Evolutionary conservation across 176 grass and related monocot genomes (phyloP).

Genomic region (Musa troglodytarum): DNA sequence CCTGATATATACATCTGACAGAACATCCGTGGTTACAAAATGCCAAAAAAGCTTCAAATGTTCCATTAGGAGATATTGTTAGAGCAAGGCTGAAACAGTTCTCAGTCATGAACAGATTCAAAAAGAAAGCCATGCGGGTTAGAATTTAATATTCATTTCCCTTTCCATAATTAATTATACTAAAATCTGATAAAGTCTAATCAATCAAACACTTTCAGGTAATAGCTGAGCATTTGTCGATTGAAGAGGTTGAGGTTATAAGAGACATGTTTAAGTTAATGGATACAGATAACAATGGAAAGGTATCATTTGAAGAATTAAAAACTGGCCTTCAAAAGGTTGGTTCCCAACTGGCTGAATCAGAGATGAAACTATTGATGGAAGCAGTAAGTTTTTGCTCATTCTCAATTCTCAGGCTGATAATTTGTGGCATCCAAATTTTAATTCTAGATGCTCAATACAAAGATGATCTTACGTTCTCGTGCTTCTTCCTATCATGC

Average conservation of each 20-base stretch:
- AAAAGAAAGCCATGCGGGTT: conserved; percentile 93
- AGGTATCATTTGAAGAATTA: conserved; percentile 70
- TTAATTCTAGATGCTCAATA: background rate
- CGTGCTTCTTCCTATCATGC: background rate
- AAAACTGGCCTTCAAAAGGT: conserved; percentile 74
- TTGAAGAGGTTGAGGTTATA: conserved; percentile 90
- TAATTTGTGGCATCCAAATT: background rate
- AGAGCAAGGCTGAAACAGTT: conserved; percentile 82
- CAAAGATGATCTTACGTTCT: background rate
- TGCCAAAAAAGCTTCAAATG: conserved; percentile 68
- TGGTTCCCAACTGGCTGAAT: conserved; percentile 69
- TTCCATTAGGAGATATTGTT: conserved; percentile 81
- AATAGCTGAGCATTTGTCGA: conserved; percentile 78
- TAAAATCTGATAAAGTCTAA: conserved; percentile 3
- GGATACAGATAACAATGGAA: conserved; percentile 67
- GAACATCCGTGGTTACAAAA: conserved; percentile 92
- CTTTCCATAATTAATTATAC: background rate
- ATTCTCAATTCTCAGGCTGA: background rate
- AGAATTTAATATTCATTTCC: conserved; percentile 3
- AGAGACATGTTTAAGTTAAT: conserved; percentile 83
- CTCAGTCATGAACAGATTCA: conserved; percentile 98
- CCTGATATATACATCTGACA: conserved; percentile 25
- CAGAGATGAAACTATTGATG: conserved; percentile 95
- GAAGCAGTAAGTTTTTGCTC: conserved; percentile 54
- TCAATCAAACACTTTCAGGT: conserved; percentile 25